Evolutionary conservation across 139 green algal genomes (phyloP), one percentile per base, ranked within the genome.

Genomic region (Tetraselmis striata): DNA sequence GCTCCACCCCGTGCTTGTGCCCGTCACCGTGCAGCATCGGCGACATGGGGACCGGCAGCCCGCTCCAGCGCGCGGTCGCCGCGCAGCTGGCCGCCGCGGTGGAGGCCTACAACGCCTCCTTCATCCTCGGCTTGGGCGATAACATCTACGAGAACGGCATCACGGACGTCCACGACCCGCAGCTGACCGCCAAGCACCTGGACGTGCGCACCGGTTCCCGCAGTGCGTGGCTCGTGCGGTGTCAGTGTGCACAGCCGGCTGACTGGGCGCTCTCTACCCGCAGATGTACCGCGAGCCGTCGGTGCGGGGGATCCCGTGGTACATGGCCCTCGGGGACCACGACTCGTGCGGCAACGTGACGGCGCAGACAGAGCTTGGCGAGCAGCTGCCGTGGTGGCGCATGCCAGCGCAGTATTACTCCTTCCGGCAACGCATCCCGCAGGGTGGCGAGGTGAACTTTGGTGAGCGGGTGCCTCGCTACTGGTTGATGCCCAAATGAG

Each of bases 281-380:
- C 25, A 83, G 77, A 26, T 85, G 31, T 85, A 83, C 27, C 1
- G 5, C 22, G 26, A 2, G 1, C 1, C 76, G 45, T 5, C 45
- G 31, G 1, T 77, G 32, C 18, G 29, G 26, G 2, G 30, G 27
- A 30, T 79, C n/a, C 76, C 75, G 1, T 85, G 81, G 81, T 85
- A 59, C 32, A 32, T 81, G 27, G 25, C 30, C 22, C 77, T 85
- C n/a, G 81, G 81, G 25, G 81, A 85, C 28, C 81, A 85, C 77
- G 81, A 85, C 76, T 74, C 78, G n/a, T 59, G 76, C 32, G 77
- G 81, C 32, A 30, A 83, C 27, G 75, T 81, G 25, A 29, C 25
- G 23, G 81, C 81, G 24, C 81, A 85, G 77, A 23, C 76, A 26
- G 27, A 82, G 30, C 81, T 58, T 23, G 0, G n/a, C 5, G 77